phyloP scores from a whole-genome alignment of 2,329 filamentous ascomycete genomes.

The Cadophora luteo-olivacea region DNA sequence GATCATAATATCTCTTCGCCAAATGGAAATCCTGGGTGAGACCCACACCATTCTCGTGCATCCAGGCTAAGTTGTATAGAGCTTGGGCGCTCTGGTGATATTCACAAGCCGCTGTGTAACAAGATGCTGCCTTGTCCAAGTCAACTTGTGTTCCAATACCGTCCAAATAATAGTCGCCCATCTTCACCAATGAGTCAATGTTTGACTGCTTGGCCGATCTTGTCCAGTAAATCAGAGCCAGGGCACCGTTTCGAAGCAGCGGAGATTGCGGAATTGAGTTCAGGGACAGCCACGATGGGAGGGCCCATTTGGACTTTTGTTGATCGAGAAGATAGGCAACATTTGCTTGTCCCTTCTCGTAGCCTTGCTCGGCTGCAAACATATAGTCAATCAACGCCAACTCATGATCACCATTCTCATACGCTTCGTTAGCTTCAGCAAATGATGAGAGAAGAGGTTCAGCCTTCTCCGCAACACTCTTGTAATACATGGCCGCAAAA shows the following conservation, averaged over 20 bases:
- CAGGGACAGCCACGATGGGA: constrained; percentile 48
- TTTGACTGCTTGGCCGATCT: constrained; percentile 92
- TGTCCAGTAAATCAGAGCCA: constrained; percentile 85
- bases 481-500: constrained; percentile 72
- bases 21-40: constrained; percentile 96
- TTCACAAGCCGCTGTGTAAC: constrained; percentile 91
- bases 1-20: constrained; percentile 94
- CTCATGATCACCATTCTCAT: constrained; percentile 67
- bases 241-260: constrained; percentile 61
- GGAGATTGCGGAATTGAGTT: constrained; percentile 46
- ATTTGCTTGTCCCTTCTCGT: constrained; percentile 73
- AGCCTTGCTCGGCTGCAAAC: constrained; percentile 78
- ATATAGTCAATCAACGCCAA: constrained; percentile 69
- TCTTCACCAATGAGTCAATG: constrained; percentile 93
- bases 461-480: constrained; percentile 63
- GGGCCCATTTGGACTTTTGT: constrained; percentile 58
- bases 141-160: constrained; percentile 78
- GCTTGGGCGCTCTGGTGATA: constrained; percentile 92
- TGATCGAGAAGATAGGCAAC: constrained; percentile 75
- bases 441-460: constrained; percentile 66
- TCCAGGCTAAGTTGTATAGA: constrained; percentile 97
- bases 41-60: constrained; percentile 97
- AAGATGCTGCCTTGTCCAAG: constrained; percentile 86
- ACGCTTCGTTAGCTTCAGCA: constrained; percentile 70
- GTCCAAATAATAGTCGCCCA: constrained; percentile 95